These are phyloP conservation scores for Ogataea naganishii DNA, from an alignment of 805 yeast genomes.

Conservation along the genomic window DNA sequence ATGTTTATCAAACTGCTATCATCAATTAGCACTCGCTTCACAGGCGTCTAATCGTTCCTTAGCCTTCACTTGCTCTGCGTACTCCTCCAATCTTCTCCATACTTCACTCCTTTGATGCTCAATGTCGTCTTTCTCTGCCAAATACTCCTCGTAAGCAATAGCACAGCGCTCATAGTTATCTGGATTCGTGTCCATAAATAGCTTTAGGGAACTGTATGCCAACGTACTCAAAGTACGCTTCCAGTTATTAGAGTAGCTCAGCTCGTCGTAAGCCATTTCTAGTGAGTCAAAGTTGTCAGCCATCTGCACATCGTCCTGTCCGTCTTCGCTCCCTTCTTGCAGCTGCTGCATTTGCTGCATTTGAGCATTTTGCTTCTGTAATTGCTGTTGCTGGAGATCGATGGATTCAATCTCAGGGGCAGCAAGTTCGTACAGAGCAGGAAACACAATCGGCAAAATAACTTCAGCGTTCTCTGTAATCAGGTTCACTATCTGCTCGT, in stretches of 20 bases:
- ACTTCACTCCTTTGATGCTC: constrained; percentile 55
- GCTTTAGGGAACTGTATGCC: constrained; percentile 85
- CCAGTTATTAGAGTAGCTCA: constrained; percentile 51
- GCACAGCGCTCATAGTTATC: constrained; percentile 88
- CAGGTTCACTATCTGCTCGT: constrained; percentile 83
- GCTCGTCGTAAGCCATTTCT: constrained; percentile 34
- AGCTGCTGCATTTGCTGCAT: constrained; percentile 2
- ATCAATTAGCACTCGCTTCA: no score
- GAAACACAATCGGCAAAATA: constrained; percentile 84
- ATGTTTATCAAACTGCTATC: no score
- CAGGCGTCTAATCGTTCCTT: constrained; percentile 20
- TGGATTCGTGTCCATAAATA: constrained; percentile 89
- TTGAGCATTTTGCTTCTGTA: constrained; percentile 7
- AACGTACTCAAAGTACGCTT: constrained; percentile 86
- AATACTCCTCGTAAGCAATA: constrained; percentile 71
- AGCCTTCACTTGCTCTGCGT: constrained; percentile 31
- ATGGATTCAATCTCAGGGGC: constrained; percentile 24
- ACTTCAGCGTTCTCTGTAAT: constrained; percentile 91
- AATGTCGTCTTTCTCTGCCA: constrained; percentile 62
- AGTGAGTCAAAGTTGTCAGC: constrained; percentile 9
- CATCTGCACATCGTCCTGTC: constrained; percentile 7
- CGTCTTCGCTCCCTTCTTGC: constrained; percentile 6
- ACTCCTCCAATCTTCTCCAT: constrained; percentile 62
- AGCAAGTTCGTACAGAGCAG: constrained; percentile 81
- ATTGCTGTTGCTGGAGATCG: constrained; percentile 21